These are phyloP conservation scores for Chalciporus chontae DNA, from an alignment of 768 basidiomycete genomes.

Conservation along the genomic window DNA sequence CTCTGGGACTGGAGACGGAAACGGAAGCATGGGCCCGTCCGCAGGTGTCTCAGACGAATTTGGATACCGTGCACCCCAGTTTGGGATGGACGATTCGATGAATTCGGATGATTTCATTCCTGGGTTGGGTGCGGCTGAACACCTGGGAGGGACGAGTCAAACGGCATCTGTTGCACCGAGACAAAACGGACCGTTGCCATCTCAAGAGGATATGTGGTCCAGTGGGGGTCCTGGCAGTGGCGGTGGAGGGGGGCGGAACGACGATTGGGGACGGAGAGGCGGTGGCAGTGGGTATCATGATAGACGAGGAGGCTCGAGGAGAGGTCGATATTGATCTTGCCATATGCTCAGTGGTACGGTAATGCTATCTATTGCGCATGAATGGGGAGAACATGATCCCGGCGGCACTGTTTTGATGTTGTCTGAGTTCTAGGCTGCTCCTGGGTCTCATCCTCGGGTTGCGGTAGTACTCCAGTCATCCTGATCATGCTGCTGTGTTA, in stretches of 20 bases:
- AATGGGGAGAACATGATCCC: too few relatives aligned
- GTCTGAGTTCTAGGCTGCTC: too few relatives aligned
- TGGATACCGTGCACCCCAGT: slow-evolving; percentile 22
- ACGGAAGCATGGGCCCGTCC: neutral
- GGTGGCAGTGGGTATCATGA: slow-evolving; percentile 21
- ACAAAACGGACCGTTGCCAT: slow-evolving; percentile 37
- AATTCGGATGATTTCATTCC: slow-evolving; percentile 61
- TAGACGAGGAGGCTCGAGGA: slow-evolving; percentile 21
- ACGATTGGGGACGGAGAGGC: slow-evolving; percentile 37
- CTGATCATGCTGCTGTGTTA: too few relatives aligned
- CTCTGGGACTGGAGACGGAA: slow-evolving; percentile 1
- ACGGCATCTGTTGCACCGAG: slow-evolving; percentile 30
- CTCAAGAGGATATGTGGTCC: slow-evolving; percentile 52
- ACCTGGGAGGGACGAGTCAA: slow-evolving; percentile 6
- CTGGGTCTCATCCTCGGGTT: too few relatives aligned
- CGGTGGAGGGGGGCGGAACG: slow-evolving; percentile 24
- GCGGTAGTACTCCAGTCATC: too few relatives aligned
- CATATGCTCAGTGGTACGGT: neutral
- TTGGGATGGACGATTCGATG: slow-evolving; percentile 26
- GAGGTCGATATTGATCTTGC: slow-evolving; percentile 24
- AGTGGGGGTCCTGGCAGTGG: slow-evolving; percentile 11
- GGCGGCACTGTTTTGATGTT: too few relatives aligned
- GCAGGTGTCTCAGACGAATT: slow-evolving; percentile 20
- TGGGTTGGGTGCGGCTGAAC: slow-evolving; percentile 48
- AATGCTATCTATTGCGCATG: too few relatives aligned